Base-by-base conservation (phyloP, 139 green algal species). In the Volvox reticuliferus region DNA sequence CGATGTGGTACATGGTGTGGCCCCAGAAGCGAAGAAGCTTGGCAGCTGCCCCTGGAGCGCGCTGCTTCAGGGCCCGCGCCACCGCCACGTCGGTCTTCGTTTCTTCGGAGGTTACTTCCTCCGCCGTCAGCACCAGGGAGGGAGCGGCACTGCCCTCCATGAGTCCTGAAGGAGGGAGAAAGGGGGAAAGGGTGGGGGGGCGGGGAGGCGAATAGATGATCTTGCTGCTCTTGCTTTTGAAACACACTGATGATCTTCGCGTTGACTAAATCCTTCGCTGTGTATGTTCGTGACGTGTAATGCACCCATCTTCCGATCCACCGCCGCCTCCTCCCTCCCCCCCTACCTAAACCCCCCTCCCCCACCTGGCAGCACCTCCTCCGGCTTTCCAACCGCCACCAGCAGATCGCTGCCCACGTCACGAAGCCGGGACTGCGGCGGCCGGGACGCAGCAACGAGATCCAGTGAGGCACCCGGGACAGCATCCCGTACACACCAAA, bases 1-100 rank as follows among this genome's bases (percentile, higher is more conserved):
- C 96, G 37, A 94, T 65, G 92, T 99, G 97, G 92, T 98, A 99
- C 91, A 99, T 83, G 0, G 97, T 99, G 28, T 84, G 79, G 65
- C 95, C 96, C 96, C 98, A 99, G 37, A 94, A 63, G 33, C 91
- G 79, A 68, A 95, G 75, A 85, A 99, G 88, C 68, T 79, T 79
- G 16, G 83, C 50, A 16, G 44, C 44, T 9, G 44, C 44, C 44
- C 44, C 44, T 55, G 44, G 44, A 55, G 44, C 78, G 24, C 24
- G 16, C 61, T 67, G 71, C 85, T 89, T 89, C 69, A 89, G 32
- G n/a, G 85, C 71, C 0, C 85, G 85, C 2, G 85, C 85, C 50
- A 97, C 95, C 81, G 87, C 87, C 22, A 83, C 81, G 36, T 99
- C 97, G 44, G 96, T 93, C 2, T 44, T 33, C 24, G 88, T 50